These are phyloP conservation scores for Erodium moschatum DNA, from an alignment of 441 rosid genomes.

Conservation along the genomic window DNA sequence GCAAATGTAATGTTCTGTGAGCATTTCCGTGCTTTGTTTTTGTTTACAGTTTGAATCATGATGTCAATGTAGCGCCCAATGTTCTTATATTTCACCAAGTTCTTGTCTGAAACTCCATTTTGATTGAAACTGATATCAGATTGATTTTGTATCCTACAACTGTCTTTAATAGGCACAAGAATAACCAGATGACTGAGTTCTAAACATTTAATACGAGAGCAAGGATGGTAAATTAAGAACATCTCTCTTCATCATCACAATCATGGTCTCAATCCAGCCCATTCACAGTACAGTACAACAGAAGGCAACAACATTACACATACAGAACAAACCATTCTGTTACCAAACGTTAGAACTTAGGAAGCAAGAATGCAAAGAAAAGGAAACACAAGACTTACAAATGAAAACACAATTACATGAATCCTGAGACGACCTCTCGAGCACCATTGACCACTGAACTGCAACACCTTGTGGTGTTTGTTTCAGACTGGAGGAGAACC, in stretches of 20 bases:
- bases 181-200: neutral
- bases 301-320: neutral
- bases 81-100: too few relatives aligned
- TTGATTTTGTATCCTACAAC: neutral
- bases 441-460: neutral
- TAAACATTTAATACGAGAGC: neutral
- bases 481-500: constrained; percentile 26
- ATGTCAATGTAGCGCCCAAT: too few relatives aligned
- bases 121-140: neutral
- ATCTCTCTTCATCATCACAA: neutral
- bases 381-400: neutral
- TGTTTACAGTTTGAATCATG: too few relatives aligned
- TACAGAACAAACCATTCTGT: neutral
- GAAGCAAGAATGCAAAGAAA: neutral
- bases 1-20: too few relatives aligned
- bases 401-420: too few relatives aligned
- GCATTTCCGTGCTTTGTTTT: too few relatives aligned
- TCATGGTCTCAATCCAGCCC: neutral
- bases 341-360: neutral
- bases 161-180: too few relatives aligned
- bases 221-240: neutral
- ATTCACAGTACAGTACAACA: neutral
- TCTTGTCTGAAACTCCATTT: neutral
- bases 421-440: neutral
- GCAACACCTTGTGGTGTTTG: too few relatives aligned